Evolutionary conservation across 768 basidiomycete species (phyloP), one percentile per base, ranked within the genome.

Genomic region (Leucocoprinus sp.): DNA sequence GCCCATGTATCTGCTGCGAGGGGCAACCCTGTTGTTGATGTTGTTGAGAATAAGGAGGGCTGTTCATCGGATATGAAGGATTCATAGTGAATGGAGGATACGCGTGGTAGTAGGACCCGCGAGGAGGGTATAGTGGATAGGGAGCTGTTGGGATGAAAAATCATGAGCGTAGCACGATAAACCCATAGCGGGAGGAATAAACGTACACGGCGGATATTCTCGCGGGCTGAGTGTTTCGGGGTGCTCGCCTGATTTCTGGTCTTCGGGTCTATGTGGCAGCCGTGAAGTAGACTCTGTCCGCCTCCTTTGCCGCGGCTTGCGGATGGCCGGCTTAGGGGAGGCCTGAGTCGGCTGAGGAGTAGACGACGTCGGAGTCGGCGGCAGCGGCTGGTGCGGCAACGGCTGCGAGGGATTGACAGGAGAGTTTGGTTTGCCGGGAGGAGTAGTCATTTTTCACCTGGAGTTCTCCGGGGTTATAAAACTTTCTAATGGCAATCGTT

Each of bases 11-110:
- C 24, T 64, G 59, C 27, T 61, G 59, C n/a, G 52, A 58, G 19
- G 62, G 60, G 39, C 64, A 61, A 18, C 57, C 54, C 37, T 62
- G 60, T 37, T 62, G 61, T 27, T 62, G 65, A 41, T 60, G 59
- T 50, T 58, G 70, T 28, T 55, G 64, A 54, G 64, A 55, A 46
- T 66, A 69, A 15, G 68, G 64, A 8, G 80, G 70, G 49, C 76
- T 75, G 56, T 76, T 78, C 52, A 77, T 65, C 19, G 80, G 72
- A 55, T 84, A 87, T 49, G 75, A 64, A 43, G 79, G 78, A 60
- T 85, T 87, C 82, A 85, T 86, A 60, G 79, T 69, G 39, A 48
- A 48, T 5, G 46, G 23, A n/a, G 46, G 63, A 42, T 75, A 78
- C 7, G 74, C 66, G 19, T 68, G 68, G 51, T 74, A 70, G 48